A percentile compares a stretch with the other conserved stretches of the same genome.
phyloP scores from a whole-genome alignment of 2,329 filamentous ascomycete genomes.

The Fusarium miscanthi region DNA sequence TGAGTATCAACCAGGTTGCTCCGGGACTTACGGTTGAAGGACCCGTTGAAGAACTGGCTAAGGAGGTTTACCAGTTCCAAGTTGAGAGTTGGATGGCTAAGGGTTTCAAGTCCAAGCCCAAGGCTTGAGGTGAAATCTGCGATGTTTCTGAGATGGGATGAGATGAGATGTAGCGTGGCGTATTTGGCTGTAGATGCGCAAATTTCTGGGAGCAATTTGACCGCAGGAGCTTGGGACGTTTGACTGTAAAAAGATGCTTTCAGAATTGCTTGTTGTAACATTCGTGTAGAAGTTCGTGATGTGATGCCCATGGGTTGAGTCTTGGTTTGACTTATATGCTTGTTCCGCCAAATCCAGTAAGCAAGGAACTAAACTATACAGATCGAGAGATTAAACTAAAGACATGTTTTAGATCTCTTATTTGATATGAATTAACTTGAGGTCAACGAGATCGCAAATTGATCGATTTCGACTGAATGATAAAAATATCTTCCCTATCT shows the following conservation, averaged over 20 bases:
- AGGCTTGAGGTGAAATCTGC: neutral
- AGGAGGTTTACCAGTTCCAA: conserved; percentile 48
- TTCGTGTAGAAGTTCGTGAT: neutral
- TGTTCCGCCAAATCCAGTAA: neutral
- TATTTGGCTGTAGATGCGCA: neutral
- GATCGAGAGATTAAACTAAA: neutral
- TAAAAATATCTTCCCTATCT: rapidly evolving
- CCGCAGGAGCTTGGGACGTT: neutral
- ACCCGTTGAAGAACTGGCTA: conserved; percentile 45
- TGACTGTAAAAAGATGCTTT: neutral
- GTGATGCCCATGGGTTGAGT: neutral
- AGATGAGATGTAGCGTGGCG: neutral
- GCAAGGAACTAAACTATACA: neutral
- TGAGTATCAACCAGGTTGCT: conserved; percentile 48
- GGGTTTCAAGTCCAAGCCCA: conserved; percentile 24
- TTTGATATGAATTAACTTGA: neutral
- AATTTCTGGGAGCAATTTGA: neutral
- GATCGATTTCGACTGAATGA: rapidly evolving
- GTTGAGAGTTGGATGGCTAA: conserved; percentile 32
- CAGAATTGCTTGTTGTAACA: neutral
- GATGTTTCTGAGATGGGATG: neutral
- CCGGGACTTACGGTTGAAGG: conserved; percentile 46
- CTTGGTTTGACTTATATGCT: neutral
- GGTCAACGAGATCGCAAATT: neutral
- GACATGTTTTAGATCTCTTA: neutral